Base-by-base conservation (phyloP, 192 early-diverging fungal species). In the Umbelopsis isabellina region DNA sequence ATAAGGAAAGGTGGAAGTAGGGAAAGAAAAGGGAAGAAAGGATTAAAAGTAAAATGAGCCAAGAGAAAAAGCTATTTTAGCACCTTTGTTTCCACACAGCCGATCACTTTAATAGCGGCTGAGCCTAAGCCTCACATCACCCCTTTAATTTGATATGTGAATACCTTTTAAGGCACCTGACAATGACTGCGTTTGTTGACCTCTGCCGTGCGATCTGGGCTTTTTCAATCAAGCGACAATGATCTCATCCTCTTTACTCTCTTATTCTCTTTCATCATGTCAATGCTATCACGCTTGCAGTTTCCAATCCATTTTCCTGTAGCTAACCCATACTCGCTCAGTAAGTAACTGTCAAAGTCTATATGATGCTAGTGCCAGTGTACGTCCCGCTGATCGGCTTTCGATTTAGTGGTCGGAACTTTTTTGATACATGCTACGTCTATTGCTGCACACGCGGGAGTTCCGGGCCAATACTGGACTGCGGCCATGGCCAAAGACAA, bases 271-370 rank as follows among this genome's bases (percentile, higher is more conserved):
- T n/a, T n/a, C 30, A 7, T 35, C 30, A 61, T 61, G 55, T 35
- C 55, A 18, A 7, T 25, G 27, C 30, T 61, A 27, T 22, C 55
- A 16, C 25, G 33, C 55, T 35, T 61, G 11, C 55, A 61, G n/a
- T 61, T 61, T 61, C 55, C 55, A 1, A 61, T 61, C 55, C 55
- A 61, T 30, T 61, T 61, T 61, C 55, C 55, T 16, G 55, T 61
- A 30, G 55, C 55, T 16, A 61, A 61, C 25, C 55, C 55, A 13
- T 61, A 61, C 15, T 61, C 55, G 27, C 30, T 61, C 21, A 61
- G 55, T 61, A 35, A 61, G 55, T 35, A 35, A 16, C 27, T 25
- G 7, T 0, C n/a, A n/a, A n/a, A 51, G 8, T 20, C 11, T 21
- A 3, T 51, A 25, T n/a, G 0, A 2, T 12, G 0, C 12, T 3